Base-by-base conservation (phyloP, 176 grass and related monocot genomes). In the Oryza meyeriana region DNA sequence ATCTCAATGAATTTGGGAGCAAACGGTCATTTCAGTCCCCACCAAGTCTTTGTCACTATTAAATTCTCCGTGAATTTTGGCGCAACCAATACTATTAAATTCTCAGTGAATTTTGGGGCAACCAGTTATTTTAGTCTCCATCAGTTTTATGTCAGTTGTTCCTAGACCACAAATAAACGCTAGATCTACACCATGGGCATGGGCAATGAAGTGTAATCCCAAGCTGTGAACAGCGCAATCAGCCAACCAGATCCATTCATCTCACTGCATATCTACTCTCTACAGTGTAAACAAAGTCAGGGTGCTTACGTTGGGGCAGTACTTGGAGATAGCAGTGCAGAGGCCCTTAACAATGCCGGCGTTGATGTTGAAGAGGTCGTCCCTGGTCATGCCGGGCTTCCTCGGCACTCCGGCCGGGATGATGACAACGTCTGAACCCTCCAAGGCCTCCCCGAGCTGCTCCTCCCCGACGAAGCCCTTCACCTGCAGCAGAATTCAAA, bases 291-390 rank as follows among this genome's bases (percentile, higher is more conserved):
- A 20, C 24, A 40, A 66, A 66, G 28, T 27, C 14, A 42, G 3
- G 4, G 22, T 26, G 65, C 83, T 78, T 90, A 90, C 92, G 50
- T 91, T 88, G 68, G 92, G 92, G 72, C 89, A 91, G 74, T 91
- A 50, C 83, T 87, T 88, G 6, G 89, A 80, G 79, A 94, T 88
- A 32, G 86, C 92, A 62, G 84, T 86, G 66, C 83, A 86, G 73
- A 90, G 88, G 0, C 16, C 79, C 84, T 91, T 91, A 10, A 94
- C 92, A 26, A 94, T 94, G 42, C 87, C 77, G 0, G 89, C 92
- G 87, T 94, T 94, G 77, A 91, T 94, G 72, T 91, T 91, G 81
- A 94, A 94, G n/a, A 94, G 86, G 44, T 94, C 92, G 17, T 94
- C 92, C 41, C 92, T 83, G 12, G 89, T 87, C 92, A 94, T 94